Percentiles rank a stretch among this genome's conserved stretches.
Conservation (phyloP, 1,284 basidiomycete genomes). For the Boletellus sp. region DNA sequence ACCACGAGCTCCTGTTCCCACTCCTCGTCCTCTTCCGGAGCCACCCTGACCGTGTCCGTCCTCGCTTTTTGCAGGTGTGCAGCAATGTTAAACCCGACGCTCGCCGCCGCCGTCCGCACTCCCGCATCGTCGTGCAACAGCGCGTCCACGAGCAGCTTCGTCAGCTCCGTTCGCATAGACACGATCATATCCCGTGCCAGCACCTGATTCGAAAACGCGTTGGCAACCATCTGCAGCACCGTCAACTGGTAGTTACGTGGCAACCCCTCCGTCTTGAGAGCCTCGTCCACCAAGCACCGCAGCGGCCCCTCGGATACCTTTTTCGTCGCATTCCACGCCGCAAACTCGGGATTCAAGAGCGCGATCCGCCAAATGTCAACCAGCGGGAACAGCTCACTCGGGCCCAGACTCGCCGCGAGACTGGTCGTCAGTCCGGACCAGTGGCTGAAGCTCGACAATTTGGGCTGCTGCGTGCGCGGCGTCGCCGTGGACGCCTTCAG, state of each 20-base stretch:
- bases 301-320: constrained; percentile 37
- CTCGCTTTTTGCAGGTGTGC: constrained; percentile 60
- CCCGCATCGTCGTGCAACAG: constrained; percentile 64
- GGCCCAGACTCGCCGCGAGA: constrained; percentile 48
- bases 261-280: constrained; percentile 31
- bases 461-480: constrained; percentile 16
- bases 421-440: constrained; percentile 39
- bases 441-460: constrained; percentile 16
- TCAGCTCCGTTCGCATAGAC: constrained; percentile 37
- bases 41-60: constrained; percentile 43
- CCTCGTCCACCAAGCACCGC: constrained; percentile 43
- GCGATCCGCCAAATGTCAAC: constrained; percentile 84
- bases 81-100: constrained; percentile 74
- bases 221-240: constrained; percentile 69
- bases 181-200: constrained; percentile 54
- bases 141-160: constrained; percentile 57
- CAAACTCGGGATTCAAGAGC: constrained; percentile 58
- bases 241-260: constrained; percentile 64
- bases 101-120: constrained; percentile 78
- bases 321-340: constrained; percentile 45
- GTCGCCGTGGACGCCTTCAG: constrained; percentile 54
- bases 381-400: constrained; percentile 71
- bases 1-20: constrained; percentile 83
- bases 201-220: constrained; percentile 56
- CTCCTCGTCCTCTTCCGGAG: constrained; percentile 58